Evolutionary conservation across 2,329 filamentous ascomycete genomes (phyloP), one percentile per base, ranked within the genome.

Genomic region (Penicillium polonicum): DNA sequence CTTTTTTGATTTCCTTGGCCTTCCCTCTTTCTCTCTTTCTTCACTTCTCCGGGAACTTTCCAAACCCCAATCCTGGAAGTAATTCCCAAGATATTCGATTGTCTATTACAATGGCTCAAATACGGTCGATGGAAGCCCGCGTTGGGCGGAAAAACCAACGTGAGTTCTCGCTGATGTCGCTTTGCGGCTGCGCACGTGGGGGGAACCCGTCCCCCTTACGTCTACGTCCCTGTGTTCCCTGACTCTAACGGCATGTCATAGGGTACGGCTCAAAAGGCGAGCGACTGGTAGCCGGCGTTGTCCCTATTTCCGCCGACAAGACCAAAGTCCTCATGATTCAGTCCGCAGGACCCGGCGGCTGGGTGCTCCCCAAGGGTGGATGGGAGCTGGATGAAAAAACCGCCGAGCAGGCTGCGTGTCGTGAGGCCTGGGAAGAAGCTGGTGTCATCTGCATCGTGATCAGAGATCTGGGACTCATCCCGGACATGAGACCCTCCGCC

Each of bases 371-470:
- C 60, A 99, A 99, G 76, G 94, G 94, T 72, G 94, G 94, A 60
- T 99, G 94, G 92, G 94, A 99, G 76, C 88, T 87, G 35, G 94
- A 99, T 76, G 94, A 99, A 78, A 85, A 88, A 61, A 94, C 90
- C 62, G 86, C 89, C 61, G 85, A 93, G 73, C 90, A 94, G 57
- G 94, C 94, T 55, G 86, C 86, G 77, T 88, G 81, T 81, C 82
- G 94, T 66, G 94, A 99, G 77, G 94, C 94, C 60, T 97, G 94
- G 94, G 94, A 97, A 79, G 94, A 97, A 79, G 94, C 92, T 42
- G 94, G 94, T 69, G 95, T 97, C 70, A 82, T 89, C 68, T 90
- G 93, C 76, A 88, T 85, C 58, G 88, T 97, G 74, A 87, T 89
- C 68, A 89, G 88, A 73, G 91, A 96, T 74, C 83, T 99, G 50